These are phyloP conservation scores for Sherardia arvensis DNA, from an alignment of 257 asterid genomes.

Conservation along the genomic window DNA sequence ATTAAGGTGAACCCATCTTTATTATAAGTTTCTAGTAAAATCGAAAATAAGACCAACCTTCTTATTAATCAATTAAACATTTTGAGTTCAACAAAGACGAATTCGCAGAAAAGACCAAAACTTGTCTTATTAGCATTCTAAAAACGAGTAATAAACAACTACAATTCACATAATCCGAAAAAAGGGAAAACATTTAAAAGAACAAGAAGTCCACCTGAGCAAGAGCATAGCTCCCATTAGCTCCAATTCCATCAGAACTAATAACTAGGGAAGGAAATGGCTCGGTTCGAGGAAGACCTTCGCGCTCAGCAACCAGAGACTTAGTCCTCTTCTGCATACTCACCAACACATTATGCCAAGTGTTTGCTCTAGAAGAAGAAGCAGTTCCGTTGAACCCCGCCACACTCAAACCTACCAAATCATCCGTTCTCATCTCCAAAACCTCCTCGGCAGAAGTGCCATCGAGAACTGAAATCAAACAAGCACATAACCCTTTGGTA, in stretches of 20 bases:
- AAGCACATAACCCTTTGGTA: conserved; percentile 80
- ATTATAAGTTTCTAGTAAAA: not conserved
- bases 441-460: conserved; percentile 67
- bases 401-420: conserved; percentile 52
- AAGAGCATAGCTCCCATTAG: conserved; percentile 86
- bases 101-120: not conserved
- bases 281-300: conserved; percentile 48
- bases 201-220: conserved; percentile 55
- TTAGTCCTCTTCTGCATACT: conserved; percentile 85
- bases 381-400: conserved; percentile 43
- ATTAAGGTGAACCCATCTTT: not conserved
- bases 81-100: not conserved
- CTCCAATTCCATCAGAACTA: conserved; percentile 53
- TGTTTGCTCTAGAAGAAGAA: conserved; percentile 55
- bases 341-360: conserved; percentile 91
- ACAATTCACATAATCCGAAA: not conserved
- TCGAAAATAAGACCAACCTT: not conserved
- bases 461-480: conserved; percentile 76
- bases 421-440: conserved; percentile 61
- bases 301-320: conserved; percentile 51
- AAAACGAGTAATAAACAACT: not conserved
- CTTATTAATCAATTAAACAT: not conserved
- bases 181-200: not conserved
- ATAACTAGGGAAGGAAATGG: conserved; percentile 66
- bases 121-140: not conserved